Conservation (phyloP, 1,284 basidiomycete genomes). For the Trametes versicolor region DNA sequence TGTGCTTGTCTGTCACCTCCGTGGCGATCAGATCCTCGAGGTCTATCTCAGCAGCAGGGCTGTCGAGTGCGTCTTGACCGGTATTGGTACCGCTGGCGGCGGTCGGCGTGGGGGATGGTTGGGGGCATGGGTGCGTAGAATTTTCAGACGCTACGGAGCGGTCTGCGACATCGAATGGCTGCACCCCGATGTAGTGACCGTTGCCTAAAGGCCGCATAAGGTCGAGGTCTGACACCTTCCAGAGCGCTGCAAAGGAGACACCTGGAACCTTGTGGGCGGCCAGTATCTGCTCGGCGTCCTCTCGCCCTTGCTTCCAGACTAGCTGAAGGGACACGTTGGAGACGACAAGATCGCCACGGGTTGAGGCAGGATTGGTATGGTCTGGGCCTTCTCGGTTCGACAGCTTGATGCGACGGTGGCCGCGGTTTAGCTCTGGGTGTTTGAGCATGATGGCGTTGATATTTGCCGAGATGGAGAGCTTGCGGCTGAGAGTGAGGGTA, state of each 20-base stretch:
- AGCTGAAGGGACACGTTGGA: conserved; percentile 14
- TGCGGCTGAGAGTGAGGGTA: conserved; percentile 41
- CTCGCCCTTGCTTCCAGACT: neutral
- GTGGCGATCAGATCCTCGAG: neutral
- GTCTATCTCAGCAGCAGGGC: neutral
- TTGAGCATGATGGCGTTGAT: conserved; percentile 37
- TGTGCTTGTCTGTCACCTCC: neutral
- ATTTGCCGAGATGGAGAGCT: conserved; percentile 46
- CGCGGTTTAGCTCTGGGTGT: conserved; percentile 25
- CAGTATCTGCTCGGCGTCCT: too few relatives aligned
- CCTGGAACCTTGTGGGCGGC: too few relatives aligned
- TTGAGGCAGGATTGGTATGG: conserved; percentile 33
- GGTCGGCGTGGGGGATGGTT: too few relatives aligned
- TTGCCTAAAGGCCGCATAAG: too few relatives aligned
- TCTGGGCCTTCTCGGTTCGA: conserved; percentile 20
- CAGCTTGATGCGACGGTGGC: conserved; percentile 26
- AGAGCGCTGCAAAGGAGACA: too few relatives aligned
- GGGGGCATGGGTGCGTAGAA: too few relatives aligned
- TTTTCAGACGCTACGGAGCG: too few relatives aligned
- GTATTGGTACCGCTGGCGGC: too few relatives aligned
- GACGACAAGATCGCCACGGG: conserved; percentile 27
- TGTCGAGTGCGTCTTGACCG: neutral
- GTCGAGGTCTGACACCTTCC: too few relatives aligned
- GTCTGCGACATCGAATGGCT: neutral
- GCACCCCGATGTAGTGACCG: too few relatives aligned